Base-by-base conservation (phyloP, 2,329 filamentous ascomycete species). In the Parascedosporium putredinis region DNA sequence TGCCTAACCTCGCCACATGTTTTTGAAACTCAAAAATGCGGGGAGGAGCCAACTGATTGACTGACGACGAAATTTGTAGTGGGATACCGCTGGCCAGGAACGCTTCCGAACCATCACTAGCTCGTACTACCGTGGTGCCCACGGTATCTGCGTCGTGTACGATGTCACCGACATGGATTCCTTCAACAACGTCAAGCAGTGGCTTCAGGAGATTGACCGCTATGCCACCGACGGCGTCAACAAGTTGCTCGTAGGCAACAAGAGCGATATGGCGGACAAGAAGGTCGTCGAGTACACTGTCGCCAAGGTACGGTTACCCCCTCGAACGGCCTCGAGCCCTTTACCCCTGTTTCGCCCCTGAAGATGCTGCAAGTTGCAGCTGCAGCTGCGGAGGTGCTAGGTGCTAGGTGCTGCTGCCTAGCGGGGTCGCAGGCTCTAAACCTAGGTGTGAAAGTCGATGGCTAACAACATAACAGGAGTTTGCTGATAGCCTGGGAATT, bases 131-230 rank as follows among this genome's bases (percentile, higher is more conserved):
- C 88, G 93, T 66, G 93, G 93, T 64, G 93, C 93, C 59, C 93
- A 97, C 74, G 93, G 93, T 62, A 98, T 98, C 74, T 98, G 93
- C 74, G 91, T 98, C 60, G 93, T 98, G 67, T 98, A 97, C 80
- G 93, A 98, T 83, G 93, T 98, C 65, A 98, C 93, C 59, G 93
- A 98, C 70, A 96, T 97, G 91, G 93, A 97, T 70, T 95, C 88
- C 25, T 98, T 98, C 88, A 97, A 98, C 84, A 98, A 97, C 76
- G 93, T 98, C 63, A 97, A 98, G 86, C 93, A 98, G 79, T 98
- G 93, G 93, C 82, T 98, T 55, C 93, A 98, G 72, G 93, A 98
- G 76, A 98, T 98, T 62, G 93, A 98, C 76, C 84, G 93, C 69
- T 97, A 98, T 65, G 93, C 93, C 61, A 98, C 93, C 59, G 93